These are phyloP conservation scores for Cercospora sojina DNA, from an alignment of 2,329 filamentous ascomycete genomes.

Conservation along the genomic window DNA sequence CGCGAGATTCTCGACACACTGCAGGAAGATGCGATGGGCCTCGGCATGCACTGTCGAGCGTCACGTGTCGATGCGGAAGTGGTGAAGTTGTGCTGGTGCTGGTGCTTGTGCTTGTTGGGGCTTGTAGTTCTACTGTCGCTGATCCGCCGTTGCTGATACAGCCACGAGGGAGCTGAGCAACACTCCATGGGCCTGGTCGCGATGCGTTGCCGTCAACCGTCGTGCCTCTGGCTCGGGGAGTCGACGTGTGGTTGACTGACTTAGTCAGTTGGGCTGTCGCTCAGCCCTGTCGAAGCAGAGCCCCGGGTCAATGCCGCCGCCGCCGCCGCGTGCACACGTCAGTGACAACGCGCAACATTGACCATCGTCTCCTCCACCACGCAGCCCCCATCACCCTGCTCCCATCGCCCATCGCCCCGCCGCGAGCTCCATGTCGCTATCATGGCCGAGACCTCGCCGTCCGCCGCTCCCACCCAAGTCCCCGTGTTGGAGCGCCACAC, in stretches of 20 bases:
- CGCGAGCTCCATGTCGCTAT: slow-evolving; percentile 3
- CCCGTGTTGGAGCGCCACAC: slow-evolving; percentile 13
- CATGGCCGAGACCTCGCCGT: slow-evolving; percentile 19
- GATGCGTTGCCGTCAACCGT: too few relatives aligned
- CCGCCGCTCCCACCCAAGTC: not conserved
- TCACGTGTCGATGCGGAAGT: not conserved
- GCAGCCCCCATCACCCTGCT: not conserved
- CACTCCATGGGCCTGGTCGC: not conserved
- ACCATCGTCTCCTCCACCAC: not conserved
- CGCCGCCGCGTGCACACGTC: not conserved
- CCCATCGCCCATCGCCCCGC: not conserved
- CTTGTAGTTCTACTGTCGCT: too few relatives aligned
- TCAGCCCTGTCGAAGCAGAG: too few relatives aligned
- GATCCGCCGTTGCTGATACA: not conserved
- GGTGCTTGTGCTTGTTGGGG: too few relatives aligned
- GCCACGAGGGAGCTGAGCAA: not conserved
- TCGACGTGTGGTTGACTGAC: too few relatives aligned
- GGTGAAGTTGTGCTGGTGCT: not conserved
- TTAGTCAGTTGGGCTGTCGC: too few relatives aligned
- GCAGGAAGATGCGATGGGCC: not conserved
- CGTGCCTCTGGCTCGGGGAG: not conserved
- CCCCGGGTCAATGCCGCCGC: too few relatives aligned
- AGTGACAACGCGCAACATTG: not conserved
- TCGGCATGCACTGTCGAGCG: not conserved
- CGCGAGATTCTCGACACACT: not conserved